Base-by-base conservation (phyloP, 768 basidiomycete species). In the Boletus speciosus region DNA sequence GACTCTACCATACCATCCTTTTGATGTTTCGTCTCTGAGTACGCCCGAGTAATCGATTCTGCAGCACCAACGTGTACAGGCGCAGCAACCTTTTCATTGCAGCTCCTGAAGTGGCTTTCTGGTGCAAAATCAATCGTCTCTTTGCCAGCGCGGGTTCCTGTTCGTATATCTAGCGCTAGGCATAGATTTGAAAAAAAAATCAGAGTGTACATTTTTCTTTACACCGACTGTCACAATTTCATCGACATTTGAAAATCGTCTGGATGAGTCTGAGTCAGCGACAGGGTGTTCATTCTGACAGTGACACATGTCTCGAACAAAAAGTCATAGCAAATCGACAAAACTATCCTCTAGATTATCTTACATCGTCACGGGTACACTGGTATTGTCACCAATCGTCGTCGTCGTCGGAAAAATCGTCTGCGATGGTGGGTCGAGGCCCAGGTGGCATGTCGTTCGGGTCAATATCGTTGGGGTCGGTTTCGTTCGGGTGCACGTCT, bases 61-160 rank as follows among this genome's bases (percentile, higher is more conserved):
- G n/a, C 37, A 49, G 66, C 66, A 67, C 66, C 68, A 51, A 15
- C 55, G 66, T 67, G 66, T 67, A 67, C 66, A 70, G 66, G 68
- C 46, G 66, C 66, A 60, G 66, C 68, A 68, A 42, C 42, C 16
- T 32, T 42, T 19, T 21, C 54, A 66, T 44, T 68, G 66, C 63
- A 68, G 63, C 58, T 63, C 68, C 66, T 70, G 66, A 67, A 67
- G 66, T 67, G 66, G 57, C 25, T 63, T 70, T 63, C 8, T 53
- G 65, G 66, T 67, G 66, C 66, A 52, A 67, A 2, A 67, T 53
- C 6, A 12, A 67, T 3, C 27, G 47, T 58, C 51, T 48, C n/a
- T 49, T 46, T 45, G 52, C 57, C 55, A 29, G 63, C 48, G 16
- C 32, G 14, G 56, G 23, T 52, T 51, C 5, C 6, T 21, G 3